phyloP scores from a whole-genome alignment of 192 early-diverging fungal species.

The Linnemannia elongata region DNA sequence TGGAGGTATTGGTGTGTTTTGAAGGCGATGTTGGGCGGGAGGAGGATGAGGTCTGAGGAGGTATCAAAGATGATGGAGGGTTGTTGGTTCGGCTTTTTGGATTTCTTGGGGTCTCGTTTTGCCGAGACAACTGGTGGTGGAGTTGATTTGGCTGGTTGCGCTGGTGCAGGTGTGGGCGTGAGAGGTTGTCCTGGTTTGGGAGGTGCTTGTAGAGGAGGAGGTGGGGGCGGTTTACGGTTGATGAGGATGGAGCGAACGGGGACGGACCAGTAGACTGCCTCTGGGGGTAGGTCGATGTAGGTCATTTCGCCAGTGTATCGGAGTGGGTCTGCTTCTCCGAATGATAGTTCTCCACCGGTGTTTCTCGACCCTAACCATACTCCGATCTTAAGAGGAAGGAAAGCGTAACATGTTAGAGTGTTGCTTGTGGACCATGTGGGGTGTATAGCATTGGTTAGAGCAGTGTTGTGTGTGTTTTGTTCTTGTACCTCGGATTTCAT shows the following conservation, averaged over 20 bases:
- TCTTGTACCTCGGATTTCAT: constrained; percentile 28
- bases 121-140: background rate
- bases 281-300: constrained; percentile 11
- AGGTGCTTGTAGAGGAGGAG: background rate
- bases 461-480: too few species aligned
- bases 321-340: constrained; percentile 23
- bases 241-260: constrained; percentile 22
- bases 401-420: too few species aligned
- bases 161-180: background rate
- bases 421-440: too few species aligned
- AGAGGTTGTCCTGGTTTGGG: background rate
- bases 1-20: constrained; percentile 26
- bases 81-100: background rate
- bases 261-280: constrained; percentile 26
- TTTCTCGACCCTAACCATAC: constrained; percentile 32
- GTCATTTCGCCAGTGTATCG: constrained; percentile 2
- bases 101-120: background rate
- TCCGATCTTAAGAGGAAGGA: constrained; percentile 2
- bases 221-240: background rate
- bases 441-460: too few species aligned
- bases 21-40: constrained; percentile 21
- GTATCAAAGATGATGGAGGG: constrained; percentile 23
- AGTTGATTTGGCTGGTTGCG: background rate
- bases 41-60: constrained; percentile 28
- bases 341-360: constrained; percentile 23